Base-by-base conservation (phyloP, 2,329 filamentous ascomycete species). In the Claviceps arundinis region DNA sequence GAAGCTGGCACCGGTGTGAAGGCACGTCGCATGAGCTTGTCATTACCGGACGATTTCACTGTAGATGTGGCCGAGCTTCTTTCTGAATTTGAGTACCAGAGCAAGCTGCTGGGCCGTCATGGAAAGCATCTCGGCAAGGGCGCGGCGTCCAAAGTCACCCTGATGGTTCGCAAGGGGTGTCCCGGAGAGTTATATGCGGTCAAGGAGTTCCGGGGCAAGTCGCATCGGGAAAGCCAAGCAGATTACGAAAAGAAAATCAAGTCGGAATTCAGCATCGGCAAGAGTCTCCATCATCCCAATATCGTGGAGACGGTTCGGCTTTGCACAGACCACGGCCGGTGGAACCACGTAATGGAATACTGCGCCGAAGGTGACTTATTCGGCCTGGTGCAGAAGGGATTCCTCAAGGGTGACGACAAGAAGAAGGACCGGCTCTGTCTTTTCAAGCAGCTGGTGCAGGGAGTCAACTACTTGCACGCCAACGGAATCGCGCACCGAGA, bases 261-360 rank as follows among this genome's bases (percentile, higher is more conserved):
- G 67, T 90, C 87, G 1, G 89, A 95, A 65, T 95, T 82, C 70
- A 88, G 83, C 65, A 89, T 95, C 57, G 87, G 87, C 55, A 90
- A 90, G 71, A 88, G 85, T 57, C 70, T 90, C 55, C 80, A 89
- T 60, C 89, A 95, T 64, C 87, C 89, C 49, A 95, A 95, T 65
- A 87, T 95, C 59, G 85, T 95, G 56, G 80, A 88, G 66, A 90
- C 87, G 0, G 70, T 89, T 52, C 80, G 84, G 34, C 74, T 95
- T 5, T 93, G 88, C 70, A 81, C 78, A 14, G 77, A 89, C 58
- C 78, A 82, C 58, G 81, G 80, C 37, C 81, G 84, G 41, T 94
- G 87, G 85, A 90, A 89, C 64, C 87, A 94, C 64, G 87, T 95
- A 52, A 95, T 95, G 89, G 88, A 95, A 64, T 94, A 87, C 65